Evolutionary conservation across 2,329 filamentous ascomycete species (phyloP).

Genomic region (Metarhizium anisopliae): DNA sequence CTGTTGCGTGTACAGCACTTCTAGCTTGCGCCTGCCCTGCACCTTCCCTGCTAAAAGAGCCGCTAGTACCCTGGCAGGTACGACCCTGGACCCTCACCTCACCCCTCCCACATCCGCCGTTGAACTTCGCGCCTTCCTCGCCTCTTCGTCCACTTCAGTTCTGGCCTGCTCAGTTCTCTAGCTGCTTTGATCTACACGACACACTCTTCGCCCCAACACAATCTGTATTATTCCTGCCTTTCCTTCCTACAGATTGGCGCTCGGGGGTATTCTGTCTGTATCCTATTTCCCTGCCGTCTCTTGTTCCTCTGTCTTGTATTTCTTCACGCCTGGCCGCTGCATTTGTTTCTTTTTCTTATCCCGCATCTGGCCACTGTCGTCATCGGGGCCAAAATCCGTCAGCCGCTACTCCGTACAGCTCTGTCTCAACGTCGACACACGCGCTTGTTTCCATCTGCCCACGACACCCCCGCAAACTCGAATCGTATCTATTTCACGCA

Average conservation of each 20-base stretch:
- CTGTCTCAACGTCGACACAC: neutral
- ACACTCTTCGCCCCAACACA: neutral
- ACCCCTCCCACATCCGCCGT: neutral
- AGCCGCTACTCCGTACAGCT: neutral
- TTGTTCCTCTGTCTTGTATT: neutral
- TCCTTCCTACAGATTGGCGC: neutral
- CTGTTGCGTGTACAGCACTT: neutral
- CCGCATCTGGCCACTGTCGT: conserved; percentile 1
- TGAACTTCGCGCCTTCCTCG: neutral
- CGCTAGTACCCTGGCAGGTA: neutral
- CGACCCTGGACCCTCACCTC: neutral
- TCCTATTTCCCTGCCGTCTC: neutral
- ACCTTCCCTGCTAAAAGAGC: neutral
- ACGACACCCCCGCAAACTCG: neutral
- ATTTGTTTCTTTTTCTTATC: neutral
- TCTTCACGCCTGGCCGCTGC: neutral
- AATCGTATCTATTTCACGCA: neutral
- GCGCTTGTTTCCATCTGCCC: neutral
- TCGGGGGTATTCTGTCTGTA: neutral
- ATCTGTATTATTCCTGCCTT: neutral
- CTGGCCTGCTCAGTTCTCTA: neutral
- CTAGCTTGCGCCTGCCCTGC: neutral
- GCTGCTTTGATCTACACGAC: neutral
- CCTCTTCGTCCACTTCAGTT: neutral
- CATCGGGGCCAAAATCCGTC: neutral